Evolutionary conservation across 805 yeast genomes (phyloP).

Genomic region (Candida germanica): DNA sequence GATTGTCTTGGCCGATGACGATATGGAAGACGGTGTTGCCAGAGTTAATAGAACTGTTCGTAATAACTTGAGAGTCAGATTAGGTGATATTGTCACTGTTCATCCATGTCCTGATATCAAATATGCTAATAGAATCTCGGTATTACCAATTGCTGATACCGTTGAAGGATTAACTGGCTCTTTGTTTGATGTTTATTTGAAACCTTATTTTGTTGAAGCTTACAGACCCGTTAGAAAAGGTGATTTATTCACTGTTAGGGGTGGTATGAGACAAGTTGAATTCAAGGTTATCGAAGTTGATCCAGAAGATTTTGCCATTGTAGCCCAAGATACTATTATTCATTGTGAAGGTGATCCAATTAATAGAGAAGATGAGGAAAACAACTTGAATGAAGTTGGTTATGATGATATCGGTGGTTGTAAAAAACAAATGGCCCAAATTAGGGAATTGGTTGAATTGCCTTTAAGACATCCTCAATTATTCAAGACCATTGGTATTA

Average conservation of each 20-base stretch:
- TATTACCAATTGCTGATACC: slow-evolving; percentile 95
- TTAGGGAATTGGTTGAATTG: slow-evolving; percentile 95
- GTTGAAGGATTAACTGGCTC: slow-evolving; percentile 98
- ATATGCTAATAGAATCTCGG: slow-evolving; percentile 92
- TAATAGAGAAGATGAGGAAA: slow-evolving; percentile 96
- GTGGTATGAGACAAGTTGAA: slow-evolving; percentile 99
- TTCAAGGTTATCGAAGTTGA: slow-evolving; percentile 98
- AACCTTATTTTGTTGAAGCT: slow-evolving; percentile 98
- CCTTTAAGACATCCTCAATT: slow-evolving; percentile 98
- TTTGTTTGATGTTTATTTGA: slow-evolving; percentile 89
- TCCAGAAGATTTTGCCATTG: slow-evolving; percentile 96
- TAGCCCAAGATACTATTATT: slow-evolving; percentile 96
- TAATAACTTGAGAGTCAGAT: slow-evolving; percentile 87
- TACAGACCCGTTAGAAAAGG: slow-evolving; percentile 98
- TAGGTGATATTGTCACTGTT: slow-evolving; percentile 87
- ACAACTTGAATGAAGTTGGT: slow-evolving; percentile 93
- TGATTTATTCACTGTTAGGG: slow-evolving; percentile 92
- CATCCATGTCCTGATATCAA: slow-evolving; percentile 98
- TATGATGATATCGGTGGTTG: slow-evolving; percentile 99
- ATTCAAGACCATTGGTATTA: slow-evolving; percentile 96
- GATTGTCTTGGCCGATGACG: slow-evolving; percentile 94
- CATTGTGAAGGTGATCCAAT: slow-evolving; percentile 99
- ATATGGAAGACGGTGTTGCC: slow-evolving; percentile 92
- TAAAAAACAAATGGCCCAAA: slow-evolving; percentile 99
- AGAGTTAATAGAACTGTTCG: slow-evolving; percentile 94